phyloP scores from a whole-genome alignment of 2,329 filamentous ascomycete species.

The Alternaria sp. region DNA sequence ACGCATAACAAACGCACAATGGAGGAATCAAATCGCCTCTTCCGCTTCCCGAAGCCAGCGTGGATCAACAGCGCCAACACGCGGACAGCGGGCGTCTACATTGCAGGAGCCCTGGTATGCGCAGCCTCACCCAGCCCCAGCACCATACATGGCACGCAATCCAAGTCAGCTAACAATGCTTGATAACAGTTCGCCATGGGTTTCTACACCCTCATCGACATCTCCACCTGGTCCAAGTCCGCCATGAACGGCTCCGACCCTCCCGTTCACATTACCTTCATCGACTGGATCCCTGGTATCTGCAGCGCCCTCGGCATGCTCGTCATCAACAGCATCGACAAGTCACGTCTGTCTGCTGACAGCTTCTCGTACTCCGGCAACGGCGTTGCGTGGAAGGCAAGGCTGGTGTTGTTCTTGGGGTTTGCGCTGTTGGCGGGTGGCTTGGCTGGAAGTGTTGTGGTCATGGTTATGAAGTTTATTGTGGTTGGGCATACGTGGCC shows the following conservation, averaged over 20 bases:
- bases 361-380: slow-evolving; percentile 71
- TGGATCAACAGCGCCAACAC: slow-evolving; percentile 72
- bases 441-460: slow-evolving; percentile 71
- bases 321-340: slow-evolving; percentile 76
- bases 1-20: slow-evolving; percentile 35
- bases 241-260: slow-evolving; percentile 65
- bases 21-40: slow-evolving; percentile 64
- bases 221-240: slow-evolving; percentile 69
- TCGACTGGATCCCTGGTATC: slow-evolving; percentile 76
- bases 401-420: slow-evolving; percentile 72
- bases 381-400: slow-evolving; percentile 74
- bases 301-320: slow-evolving; percentile 75
- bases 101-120: slow-evolving; percentile 72
- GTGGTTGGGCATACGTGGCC: slow-evolving; percentile 67
- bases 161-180: slow-evolving; percentile 15
- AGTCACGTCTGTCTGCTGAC: slow-evolving; percentile 69
- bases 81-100: slow-evolving; percentile 71
- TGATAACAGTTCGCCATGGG: slow-evolving; percentile 69
- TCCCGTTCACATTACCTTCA: slow-evolving; percentile 69
- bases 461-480: slow-evolving; percentile 73
- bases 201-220: slow-evolving; percentile 74
- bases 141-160: neutral
- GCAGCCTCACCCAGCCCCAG: slow-evolving; percentile 28
- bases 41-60: slow-evolving; percentile 71
- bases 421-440: slow-evolving; percentile 75